Base-by-base conservation (phyloP, 108 stramenopile genomes). In the Poteriospumella lacustris region DNA sequence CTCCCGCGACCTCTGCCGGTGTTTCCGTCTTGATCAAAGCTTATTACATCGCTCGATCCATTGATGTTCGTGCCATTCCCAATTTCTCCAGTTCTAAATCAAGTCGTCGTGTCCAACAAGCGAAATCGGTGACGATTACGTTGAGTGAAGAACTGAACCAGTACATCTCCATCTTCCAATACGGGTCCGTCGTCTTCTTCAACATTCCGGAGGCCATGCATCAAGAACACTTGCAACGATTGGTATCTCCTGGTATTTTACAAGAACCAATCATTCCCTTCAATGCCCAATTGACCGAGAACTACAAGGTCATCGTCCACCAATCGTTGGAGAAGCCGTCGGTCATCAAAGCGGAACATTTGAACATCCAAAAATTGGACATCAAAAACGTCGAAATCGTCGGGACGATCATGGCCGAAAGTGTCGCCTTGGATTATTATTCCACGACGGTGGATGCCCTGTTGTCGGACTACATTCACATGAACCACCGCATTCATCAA, bases 341-440 rank as follows among this genome's bases (percentile, higher is more conserved):
- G 15, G 87, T 85, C 1, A 88, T 33, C 15, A 64, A 64, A 64
- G 88, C 89, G 19, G 93, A 92, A 52, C 88, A 86, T 75, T 91
- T 92, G 33, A 81, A 90, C 52, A 89, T 96, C 29, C 86, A 88
- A 76, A 88, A 89, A 68, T 78, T 96, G 58, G 91, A 94, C 67
- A 89, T 92, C 85, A 91, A 94, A 75, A 91, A 90, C 15, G 90
- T 93, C n/a, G 90, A 89, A 41, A 91, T 96, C 56, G 90, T 96
- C 42, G 87, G 89, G 29, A 89, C 90, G 58, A 88, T 96, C 58
- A 89, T 96, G 91, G 95, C 89, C 1, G 92, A 94, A 77, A 90
- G 91, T 29, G 92, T 94, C 0, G 95, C 95, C 5, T 78, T 96
- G 76, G 95, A 94, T 68, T 87, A 91, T 78, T 91, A 92, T 87